Evolutionary conservation across 2,329 filamentous ascomycete species (phyloP).

Genomic region (Beauveria pseudobassiana): DNA sequence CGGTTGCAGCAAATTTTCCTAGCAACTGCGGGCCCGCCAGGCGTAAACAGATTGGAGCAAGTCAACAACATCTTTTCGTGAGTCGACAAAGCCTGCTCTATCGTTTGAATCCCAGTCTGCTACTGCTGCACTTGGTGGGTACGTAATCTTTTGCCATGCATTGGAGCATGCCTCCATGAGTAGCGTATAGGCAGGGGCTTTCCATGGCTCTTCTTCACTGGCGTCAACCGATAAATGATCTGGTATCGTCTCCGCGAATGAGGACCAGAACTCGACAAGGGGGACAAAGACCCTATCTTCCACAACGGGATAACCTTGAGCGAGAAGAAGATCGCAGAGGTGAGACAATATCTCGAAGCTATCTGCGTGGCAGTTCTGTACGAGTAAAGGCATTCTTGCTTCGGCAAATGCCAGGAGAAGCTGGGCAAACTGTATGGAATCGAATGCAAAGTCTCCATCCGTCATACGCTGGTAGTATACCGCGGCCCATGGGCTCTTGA

Average conservation of each 20-base stretch:
- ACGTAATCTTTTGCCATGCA: slow-evolving; percentile 62
- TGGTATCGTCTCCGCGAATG: slow-evolving; percentile 62
- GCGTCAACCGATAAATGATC: slow-evolving; percentile 28
- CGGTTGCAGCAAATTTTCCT: slow-evolving; percentile 47
- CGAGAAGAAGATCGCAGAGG: slow-evolving; percentile 58
- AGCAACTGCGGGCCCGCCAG: slow-evolving; percentile 50
- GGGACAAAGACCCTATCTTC: slow-evolving; percentile 71
- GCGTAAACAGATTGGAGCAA: slow-evolving; percentile 66
- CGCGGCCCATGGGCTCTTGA: slow-evolving; percentile 53
- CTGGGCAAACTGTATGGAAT: slow-evolving; percentile 57
- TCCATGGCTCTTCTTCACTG: not conserved
- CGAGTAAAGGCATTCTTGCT: slow-evolving; percentile 53
- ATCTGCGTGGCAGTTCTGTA: slow-evolving; percentile 42
- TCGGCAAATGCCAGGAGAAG: slow-evolving; percentile 64
- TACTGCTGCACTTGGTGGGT: slow-evolving; percentile 51
- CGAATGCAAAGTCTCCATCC: slow-evolving; percentile 55
- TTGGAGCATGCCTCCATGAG: slow-evolving; percentile 58
- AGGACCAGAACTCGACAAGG: slow-evolving; percentile 74
- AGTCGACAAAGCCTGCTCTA: slow-evolving; percentile 59
- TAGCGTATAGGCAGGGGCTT: not conserved
- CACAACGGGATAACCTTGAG: slow-evolving; percentile 58
- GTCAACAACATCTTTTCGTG: slow-evolving; percentile 72
- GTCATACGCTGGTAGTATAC: slow-evolving; percentile 47
- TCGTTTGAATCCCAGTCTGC: slow-evolving; percentile 64
- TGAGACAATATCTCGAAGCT: slow-evolving; percentile 47